Percentiles rank a stretch among this genome's conserved stretches.
Conservation (phyloP, 805 yeast species). For the Hanseniaspora valbyensis region DNA sequence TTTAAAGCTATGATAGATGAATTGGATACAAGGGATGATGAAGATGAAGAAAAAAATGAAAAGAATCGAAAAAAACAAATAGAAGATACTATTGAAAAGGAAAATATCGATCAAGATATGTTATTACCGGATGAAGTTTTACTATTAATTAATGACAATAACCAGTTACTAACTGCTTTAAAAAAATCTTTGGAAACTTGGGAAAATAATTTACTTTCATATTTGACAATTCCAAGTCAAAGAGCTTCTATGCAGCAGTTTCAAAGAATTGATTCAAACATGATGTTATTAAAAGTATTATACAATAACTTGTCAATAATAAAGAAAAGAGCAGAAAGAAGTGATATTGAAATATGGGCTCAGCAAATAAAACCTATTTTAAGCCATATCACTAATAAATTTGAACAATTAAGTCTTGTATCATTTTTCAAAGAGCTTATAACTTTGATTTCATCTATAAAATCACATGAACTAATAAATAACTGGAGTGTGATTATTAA, state of each 20-base stretch:
- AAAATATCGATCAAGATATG: not conserved
- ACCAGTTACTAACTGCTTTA: not conserved
- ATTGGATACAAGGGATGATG: not conserved
- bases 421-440: not conserved
- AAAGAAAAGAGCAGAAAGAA: not conserved
- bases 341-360: not conserved
- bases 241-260: conserved; percentile 8
- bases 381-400: not conserved
- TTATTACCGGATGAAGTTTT: not conserved
- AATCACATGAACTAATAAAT: not conserved
- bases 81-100: too few species aligned
- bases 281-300: conserved; percentile 1
- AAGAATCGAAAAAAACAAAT: too few species aligned
- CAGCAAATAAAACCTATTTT: not conserved
- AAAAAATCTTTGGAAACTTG: conserved; percentile 5
- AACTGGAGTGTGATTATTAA: not conserved
- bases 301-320: not conserved
- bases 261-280: conserved; percentile 3
- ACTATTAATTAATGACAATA: not conserved
- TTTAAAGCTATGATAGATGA: not conserved
- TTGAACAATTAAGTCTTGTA: not conserved
- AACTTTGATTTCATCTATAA: not conserved
- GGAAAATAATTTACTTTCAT: conserved; percentile 10
- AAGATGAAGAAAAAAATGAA: not conserved
- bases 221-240: conserved; percentile 1